These are phyloP conservation scores for Alternaria infectoria DNA, from an alignment of 2,329 filamentous ascomycete species.

Conservation along the genomic window DNA sequence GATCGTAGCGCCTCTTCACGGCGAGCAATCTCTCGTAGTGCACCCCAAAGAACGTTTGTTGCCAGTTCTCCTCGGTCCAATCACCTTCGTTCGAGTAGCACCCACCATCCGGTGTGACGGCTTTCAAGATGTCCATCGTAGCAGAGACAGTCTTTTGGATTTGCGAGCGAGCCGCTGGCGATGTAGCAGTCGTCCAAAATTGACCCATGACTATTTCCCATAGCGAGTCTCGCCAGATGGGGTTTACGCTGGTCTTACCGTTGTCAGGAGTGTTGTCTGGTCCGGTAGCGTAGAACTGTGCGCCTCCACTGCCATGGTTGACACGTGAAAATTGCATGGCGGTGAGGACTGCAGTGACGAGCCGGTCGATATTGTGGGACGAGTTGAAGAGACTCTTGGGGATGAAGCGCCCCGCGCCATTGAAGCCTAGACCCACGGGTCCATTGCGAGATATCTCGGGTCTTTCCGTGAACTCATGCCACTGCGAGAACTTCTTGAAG, in stretches of 20 bases:
- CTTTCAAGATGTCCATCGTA: slow-evolving; percentile 41
- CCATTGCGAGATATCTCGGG: slow-evolving; percentile 42
- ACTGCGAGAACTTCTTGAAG: slow-evolving; percentile 41
- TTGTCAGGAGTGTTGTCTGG: slow-evolving; percentile 42
- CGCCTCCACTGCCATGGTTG: slow-evolving; percentile 35
- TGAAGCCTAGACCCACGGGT: slow-evolving; percentile 42
- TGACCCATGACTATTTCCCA: slow-evolving; percentile 46
- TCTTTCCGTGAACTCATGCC: slow-evolving; percentile 37
- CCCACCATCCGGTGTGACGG: slow-evolving; percentile 43
- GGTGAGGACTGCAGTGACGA: slow-evolving; percentile 40
- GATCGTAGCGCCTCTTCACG: slow-evolving; percentile 42
- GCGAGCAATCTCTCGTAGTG: slow-evolving; percentile 37
- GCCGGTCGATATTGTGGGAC: slow-evolving; percentile 21
- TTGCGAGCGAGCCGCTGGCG: slow-evolving; percentile 22
- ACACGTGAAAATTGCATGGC: slow-evolving; percentile 41
- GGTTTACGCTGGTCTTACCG: slow-evolving; percentile 40
- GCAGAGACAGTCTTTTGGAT: slow-evolving; percentile 40
- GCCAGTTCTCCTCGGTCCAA: slow-evolving; percentile 44
- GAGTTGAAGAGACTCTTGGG: slow-evolving; percentile 37
- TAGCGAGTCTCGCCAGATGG: slow-evolving; percentile 39
- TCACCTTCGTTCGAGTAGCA: slow-evolving; percentile 48
- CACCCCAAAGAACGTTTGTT: slow-evolving; percentile 43
- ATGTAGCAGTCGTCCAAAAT: slow-evolving; percentile 34
- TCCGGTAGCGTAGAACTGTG: slow-evolving; percentile 46
- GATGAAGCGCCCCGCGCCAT: slow-evolving; percentile 43